Percentiles rank a stretch among this genome's conserved stretches.
These are phyloP conservation scores for Dendrothele bispora DNA, from an alignment of 768 basidiomycete genomes.

Conservation along the genomic window DNA sequence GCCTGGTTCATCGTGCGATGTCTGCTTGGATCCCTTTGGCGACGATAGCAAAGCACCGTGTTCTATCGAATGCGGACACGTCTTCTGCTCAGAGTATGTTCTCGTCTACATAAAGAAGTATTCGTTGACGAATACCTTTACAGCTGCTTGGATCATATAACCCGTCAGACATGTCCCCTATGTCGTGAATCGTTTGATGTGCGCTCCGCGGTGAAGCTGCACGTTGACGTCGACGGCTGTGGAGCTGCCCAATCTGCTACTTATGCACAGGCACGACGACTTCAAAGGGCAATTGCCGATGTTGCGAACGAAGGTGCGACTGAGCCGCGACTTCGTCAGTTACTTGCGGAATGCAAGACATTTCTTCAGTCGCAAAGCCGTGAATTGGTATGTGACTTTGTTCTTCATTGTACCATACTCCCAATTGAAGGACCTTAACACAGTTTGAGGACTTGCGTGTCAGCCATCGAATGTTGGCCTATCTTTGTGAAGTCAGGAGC, in stretches of 20 bases:
- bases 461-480: slow-evolving; percentile 48
- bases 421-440: slow-evolving; percentile 9
- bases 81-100: slow-evolving; percentile 56
- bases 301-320: slow-evolving; percentile 59
- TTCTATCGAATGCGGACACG: slow-evolving; percentile 70
- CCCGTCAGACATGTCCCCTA: slow-evolving; percentile 55
- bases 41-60: slow-evolving; percentile 55
- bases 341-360: slow-evolving; percentile 49
- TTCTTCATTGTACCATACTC: slow-evolving; percentile 1
- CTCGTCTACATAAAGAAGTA: neutral
- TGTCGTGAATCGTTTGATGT: slow-evolving; percentile 57
- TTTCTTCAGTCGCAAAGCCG: slow-evolving; percentile 49
- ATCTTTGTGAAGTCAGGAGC: slow-evolving; percentile 48
- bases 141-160: slow-evolving; percentile 58
- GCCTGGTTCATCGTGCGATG: slow-evolving; percentile 68
- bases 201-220: slow-evolving; percentile 51
- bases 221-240: slow-evolving; percentile 51
- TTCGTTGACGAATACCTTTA: slow-evolving; percentile 5
- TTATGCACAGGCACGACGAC: slow-evolving; percentile 46
- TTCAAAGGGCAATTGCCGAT: slow-evolving; percentile 53
- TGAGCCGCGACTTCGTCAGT: slow-evolving; percentile 45
- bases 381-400: slow-evolving; percentile 37
- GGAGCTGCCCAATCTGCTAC: slow-evolving; percentile 31
- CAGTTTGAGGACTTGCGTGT: slow-evolving; percentile 55
- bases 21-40: slow-evolving; percentile 68